Percentiles rank a stretch among this genome's conserved stretches.
Evolutionary conservation across 139 green algal species (phyloP).

Genomic region (Eudorina sp.): DNA sequence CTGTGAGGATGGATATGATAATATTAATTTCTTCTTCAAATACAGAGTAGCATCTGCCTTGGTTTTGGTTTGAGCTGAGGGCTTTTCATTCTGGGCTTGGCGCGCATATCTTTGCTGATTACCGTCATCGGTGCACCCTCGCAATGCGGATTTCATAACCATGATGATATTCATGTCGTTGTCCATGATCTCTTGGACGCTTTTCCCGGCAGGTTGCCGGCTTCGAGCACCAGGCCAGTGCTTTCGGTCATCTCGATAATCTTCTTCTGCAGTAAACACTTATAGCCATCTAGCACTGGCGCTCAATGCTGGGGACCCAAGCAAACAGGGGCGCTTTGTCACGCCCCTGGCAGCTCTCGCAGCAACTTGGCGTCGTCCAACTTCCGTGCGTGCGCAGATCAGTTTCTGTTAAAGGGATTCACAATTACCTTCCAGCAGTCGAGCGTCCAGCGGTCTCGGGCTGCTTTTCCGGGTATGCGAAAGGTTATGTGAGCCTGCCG

Average conservation of each 20-base stretch:
- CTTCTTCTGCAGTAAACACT: neutral
- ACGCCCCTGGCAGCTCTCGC: neutral
- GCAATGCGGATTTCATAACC: too few relatives aligned
- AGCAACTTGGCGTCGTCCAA: conserved; percentile 13
- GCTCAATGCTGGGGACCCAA: conserved; percentile 35
- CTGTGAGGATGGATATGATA: too few relatives aligned
- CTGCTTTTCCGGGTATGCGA: neutral
- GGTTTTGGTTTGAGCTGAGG: too few relatives aligned
- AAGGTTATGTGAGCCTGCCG: neutral
- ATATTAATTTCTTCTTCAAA: too few relatives aligned
- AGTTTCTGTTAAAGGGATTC: neutral
- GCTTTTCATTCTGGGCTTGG: too few relatives aligned
- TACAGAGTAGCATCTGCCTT: too few relatives aligned
- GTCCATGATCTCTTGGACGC: too few relatives aligned
- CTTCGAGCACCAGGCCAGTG: too few relatives aligned
- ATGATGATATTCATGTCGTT: too few relatives aligned
- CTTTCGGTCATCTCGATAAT: neutral
- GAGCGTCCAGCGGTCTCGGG: neutral
- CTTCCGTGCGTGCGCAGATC: conserved; percentile 9
- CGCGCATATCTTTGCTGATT: too few relatives aligned
- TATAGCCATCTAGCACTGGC: neutral
- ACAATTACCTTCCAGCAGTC: neutral
- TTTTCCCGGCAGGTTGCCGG: too few relatives aligned
- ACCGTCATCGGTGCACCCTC: too few relatives aligned
- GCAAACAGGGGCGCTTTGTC: neutral